phyloP scores from a whole-genome alignment of 208 protist species.

The Trypanosoma boissoni region DNA sequence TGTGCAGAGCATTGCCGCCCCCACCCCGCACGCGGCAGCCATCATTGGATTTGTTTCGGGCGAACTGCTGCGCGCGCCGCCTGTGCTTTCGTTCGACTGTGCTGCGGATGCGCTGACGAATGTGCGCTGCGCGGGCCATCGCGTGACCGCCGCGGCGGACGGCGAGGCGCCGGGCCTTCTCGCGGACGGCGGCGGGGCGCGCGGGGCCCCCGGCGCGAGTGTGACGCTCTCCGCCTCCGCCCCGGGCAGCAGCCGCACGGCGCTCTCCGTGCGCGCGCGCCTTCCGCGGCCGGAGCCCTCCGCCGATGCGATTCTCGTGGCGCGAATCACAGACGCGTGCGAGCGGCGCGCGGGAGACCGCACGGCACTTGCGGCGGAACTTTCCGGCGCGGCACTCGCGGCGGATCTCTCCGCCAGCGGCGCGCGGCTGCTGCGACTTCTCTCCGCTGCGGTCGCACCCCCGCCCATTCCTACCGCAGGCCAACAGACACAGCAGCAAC shows the following conservation, averaged over 20 bases:
- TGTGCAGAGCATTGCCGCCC: conserved; percentile 40
- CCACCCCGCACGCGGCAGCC: conserved; percentile 33
- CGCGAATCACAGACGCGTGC: conserved; percentile 59
- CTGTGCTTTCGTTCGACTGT: conserved; percentile 49
- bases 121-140: conserved; percentile 62
- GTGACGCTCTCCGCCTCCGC: conserved; percentile 43
- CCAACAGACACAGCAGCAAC: too few species aligned
- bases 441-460: too few species aligned
- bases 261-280: conserved; percentile 44
- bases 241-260: conserved; percentile 30
- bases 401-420: conserved; percentile 32
- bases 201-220: conserved; percentile 29
- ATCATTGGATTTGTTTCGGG: conserved; percentile 61
- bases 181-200: conserved; percentile 32
- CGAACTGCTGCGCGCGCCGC: conserved; percentile 45
- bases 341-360: conserved; percentile 50
- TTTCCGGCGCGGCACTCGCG: conserved; percentile 28
- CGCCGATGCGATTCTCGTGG: conserved; percentile 49
- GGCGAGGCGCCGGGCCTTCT: conserved; percentile 47
- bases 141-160: conserved; percentile 45
- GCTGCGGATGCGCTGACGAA: conserved; percentile 26
- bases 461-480: too few species aligned
- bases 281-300: conserved; percentile 21
- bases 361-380: conserved; percentile 38
- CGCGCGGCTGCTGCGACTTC: conserved; percentile 24